Percentiles rank a stretch among this genome's conserved stretches.
phyloP scores from a whole-genome alignment of 768 basidiomycete species.

The Xerocomellus intermedius region DNA sequence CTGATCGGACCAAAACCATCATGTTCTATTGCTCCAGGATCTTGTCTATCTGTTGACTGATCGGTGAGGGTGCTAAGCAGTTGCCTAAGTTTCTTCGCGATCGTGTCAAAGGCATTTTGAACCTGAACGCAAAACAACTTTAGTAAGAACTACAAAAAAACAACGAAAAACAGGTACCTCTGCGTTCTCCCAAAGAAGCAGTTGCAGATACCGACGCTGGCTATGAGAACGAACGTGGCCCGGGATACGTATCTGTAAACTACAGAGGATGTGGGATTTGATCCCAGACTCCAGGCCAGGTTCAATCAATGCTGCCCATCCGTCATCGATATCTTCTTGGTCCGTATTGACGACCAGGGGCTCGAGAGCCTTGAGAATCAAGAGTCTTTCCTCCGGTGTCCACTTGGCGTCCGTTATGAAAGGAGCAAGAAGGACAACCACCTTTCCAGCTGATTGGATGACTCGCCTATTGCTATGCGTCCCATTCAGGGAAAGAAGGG shows the following conservation, averaged over 20 bases:
- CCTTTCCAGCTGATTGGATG: conserved; percentile 61
- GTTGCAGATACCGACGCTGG: conserved; percentile 46
- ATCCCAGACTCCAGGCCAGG: conserved; percentile 59
- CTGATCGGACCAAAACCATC: conserved; percentile 61
- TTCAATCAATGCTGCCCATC: conserved; percentile 49
- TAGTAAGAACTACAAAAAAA: not conserved
- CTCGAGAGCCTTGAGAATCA: conserved; percentile 65
- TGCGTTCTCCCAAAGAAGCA: conserved; percentile 60
- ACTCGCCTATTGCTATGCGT: conserved; percentile 56
- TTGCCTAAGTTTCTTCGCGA: conserved; percentile 37
- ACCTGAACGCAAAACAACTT: conserved; percentile 39
- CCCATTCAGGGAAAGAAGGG: conserved; percentile 63
- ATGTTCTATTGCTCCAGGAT: conserved; percentile 39
- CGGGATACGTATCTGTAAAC: conserved; percentile 25
- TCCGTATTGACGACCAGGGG: conserved; percentile 52
- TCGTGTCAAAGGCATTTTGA: conserved; percentile 43
- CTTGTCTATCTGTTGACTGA: conserved; percentile 18
- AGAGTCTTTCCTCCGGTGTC: conserved; percentile 59
- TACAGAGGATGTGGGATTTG: conserved; percentile 48
- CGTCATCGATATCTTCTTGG: conserved; percentile 22
- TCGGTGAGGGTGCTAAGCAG: conserved; percentile 39
- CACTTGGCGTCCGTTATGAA: conserved; percentile 44
- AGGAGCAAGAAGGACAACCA: conserved; percentile 44
- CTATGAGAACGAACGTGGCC: conserved; percentile 5
- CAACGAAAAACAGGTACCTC: conserved; percentile 50